phyloP scores from a whole-genome alignment of 1,284 basidiomycete species.

The Meripilus lineatus region DNA sequence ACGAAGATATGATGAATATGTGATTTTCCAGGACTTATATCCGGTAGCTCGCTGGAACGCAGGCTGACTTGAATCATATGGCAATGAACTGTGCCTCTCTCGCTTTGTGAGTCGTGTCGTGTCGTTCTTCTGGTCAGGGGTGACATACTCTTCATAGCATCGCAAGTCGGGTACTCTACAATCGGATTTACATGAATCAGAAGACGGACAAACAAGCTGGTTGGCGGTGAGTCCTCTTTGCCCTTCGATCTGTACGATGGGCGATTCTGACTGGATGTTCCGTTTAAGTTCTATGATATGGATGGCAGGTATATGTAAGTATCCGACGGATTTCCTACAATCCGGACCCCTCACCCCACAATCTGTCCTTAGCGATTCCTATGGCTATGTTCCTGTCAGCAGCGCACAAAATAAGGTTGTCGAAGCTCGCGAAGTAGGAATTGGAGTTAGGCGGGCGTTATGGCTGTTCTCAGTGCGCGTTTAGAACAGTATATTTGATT shows the following conservation, averaged over 20 bases:
- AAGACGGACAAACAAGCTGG: not conserved
- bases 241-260: not conserved
- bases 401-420: constrained; percentile 2
- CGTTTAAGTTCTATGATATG: constrained; percentile 1
- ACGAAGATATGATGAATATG: not conserved
- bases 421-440: too few species aligned
- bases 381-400: constrained; percentile 3
- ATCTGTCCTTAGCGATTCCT: constrained; percentile 1
- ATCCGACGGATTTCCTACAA: too few species aligned
- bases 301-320: constrained; percentile 1
- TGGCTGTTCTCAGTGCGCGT: too few species aligned
- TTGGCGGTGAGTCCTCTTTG: not conserved
- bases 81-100: constrained; percentile 4
- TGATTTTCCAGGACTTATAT: not conserved
- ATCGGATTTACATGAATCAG: constrained; percentile 7
- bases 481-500: too few species aligned
- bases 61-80: constrained; percentile 3
- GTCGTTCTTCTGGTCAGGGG: not conserved
- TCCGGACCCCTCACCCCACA: too few species aligned
- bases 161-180: constrained; percentile 5
- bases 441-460: too few species aligned
- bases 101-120: constrained; percentile 4
- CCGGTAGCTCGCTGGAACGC: constrained; percentile 6
- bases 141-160: not conserved
- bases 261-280: not conserved